Percentiles rank a stretch among this genome's conserved stretches.
These are phyloP conservation scores for Colletotrichum sp. DNA, from an alignment of 2,329 filamentous ascomycete species.

Conservation along the genomic window DNA sequence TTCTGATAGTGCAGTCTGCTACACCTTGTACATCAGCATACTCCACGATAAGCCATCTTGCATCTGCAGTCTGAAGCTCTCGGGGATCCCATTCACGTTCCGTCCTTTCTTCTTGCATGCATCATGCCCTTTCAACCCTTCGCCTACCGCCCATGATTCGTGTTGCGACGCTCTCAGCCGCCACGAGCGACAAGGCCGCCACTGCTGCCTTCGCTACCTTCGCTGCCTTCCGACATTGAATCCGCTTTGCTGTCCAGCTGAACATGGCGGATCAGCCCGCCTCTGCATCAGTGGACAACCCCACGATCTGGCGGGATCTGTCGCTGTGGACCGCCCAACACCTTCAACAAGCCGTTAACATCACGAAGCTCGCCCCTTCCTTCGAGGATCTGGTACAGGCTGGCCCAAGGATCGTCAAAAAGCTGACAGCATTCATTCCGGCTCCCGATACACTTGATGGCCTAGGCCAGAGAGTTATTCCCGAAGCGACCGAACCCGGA, in stretches of 20 bases:
- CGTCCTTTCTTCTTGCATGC: not conserved
- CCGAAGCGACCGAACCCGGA: constrained; percentile 58
- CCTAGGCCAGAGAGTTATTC: constrained; percentile 63
- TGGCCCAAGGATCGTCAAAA: constrained; percentile 73
- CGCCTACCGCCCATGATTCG: constrained; percentile 9
- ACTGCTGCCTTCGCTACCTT: not conserved
- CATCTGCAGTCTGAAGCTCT: not conserved
- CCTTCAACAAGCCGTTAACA: constrained; percentile 52
- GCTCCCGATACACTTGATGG: constrained; percentile 65
- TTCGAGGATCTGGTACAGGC: constrained; percentile 72
- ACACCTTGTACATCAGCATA: not conserved
- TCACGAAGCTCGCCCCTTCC: constrained; percentile 66
- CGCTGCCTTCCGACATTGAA: not conserved
- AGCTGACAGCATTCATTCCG: constrained; percentile 67
- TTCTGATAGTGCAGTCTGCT: not conserved
- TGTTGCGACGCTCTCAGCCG: constrained; percentile 2
- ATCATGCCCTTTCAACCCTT: constrained; percentile 3
- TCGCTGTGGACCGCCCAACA: constrained; percentile 56
- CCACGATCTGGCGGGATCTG: constrained; percentile 57
- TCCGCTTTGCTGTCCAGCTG: not conserved
- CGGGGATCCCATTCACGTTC: not conserved
- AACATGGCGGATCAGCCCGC: constrained; percentile 8
- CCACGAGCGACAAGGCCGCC: constrained; percentile 13
- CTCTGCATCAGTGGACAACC: constrained; percentile 37
- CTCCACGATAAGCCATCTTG: not conserved